Conservation (phyloP, 495 filamentous ascomycete genomes). For the Lasiosphaeriaceae sp. region DNA sequence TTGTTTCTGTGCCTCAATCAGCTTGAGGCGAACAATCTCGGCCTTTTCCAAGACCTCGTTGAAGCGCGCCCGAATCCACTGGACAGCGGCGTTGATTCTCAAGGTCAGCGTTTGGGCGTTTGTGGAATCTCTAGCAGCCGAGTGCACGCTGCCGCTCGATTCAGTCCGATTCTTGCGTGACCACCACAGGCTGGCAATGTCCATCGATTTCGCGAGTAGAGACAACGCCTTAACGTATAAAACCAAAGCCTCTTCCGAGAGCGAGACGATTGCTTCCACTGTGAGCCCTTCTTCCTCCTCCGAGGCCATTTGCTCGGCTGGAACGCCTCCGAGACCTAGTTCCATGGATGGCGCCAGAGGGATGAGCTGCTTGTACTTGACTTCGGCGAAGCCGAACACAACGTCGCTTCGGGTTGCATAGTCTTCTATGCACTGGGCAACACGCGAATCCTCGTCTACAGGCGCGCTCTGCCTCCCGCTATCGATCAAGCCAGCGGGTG, state of each 20-base stretch:
- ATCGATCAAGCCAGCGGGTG: constrained; percentile 53
- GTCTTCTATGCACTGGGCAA: constrained; percentile 81
- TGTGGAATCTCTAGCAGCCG: constrained; percentile 38
- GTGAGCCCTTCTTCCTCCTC: constrained; percentile 71
- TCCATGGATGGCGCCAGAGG: constrained; percentile 77
- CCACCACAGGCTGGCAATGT: constrained; percentile 94
- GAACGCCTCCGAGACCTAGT: constrained; percentile 59
- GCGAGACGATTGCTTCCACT: constrained; percentile 73
- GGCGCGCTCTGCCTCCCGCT: constrained; percentile 59
- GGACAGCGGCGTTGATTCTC: constrained; percentile 87
- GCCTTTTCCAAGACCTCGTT: constrained; percentile 96
- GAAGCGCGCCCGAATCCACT: constrained; percentile 91
- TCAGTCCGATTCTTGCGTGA: constrained; percentile 68
- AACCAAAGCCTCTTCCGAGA: constrained; percentile 93
- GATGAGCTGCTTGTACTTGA: constrained; percentile 95
- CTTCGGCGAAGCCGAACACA: constrained; percentile 93
- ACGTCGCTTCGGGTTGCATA: constrained; percentile 89
- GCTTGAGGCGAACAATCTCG: constrained; percentile 80
- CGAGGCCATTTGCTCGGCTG: constrained; percentile 41
- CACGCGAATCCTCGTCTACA: constrained; percentile 75
- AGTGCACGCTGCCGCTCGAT: constrained; percentile 41
- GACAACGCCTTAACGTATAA: constrained; percentile 91
- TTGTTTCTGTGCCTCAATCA: constrained; percentile 80
- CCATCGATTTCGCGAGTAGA: constrained; percentile 90
- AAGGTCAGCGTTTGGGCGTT: constrained; percentile 55